These are phyloP conservation scores for Thalassiosira hispida DNA, from an alignment of 352 stramenopile species.

Conservation along the genomic window DNA sequence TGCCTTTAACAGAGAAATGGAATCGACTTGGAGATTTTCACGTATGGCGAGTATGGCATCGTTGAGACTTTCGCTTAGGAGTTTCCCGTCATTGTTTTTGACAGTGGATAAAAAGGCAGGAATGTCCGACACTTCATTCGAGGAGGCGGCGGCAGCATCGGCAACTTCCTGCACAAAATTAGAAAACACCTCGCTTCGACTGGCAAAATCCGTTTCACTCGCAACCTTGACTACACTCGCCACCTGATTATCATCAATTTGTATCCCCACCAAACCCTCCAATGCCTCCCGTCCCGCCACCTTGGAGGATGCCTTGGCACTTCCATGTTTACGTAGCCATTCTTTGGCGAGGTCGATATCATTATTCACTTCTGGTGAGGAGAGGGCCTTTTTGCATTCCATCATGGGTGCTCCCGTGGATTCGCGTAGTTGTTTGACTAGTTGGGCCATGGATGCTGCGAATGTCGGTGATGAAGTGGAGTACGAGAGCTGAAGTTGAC, in stretches of 20 bases:
- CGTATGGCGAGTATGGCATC: slow-evolving; percentile 80
- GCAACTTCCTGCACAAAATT: slow-evolving; percentile 72
- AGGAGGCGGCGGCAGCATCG: slow-evolving; percentile 34
- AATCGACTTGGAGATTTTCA: slow-evolving; percentile 74
- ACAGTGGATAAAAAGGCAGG: slow-evolving; percentile 35
- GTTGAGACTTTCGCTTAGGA: slow-evolving; percentile 63
- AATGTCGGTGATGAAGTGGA: background rate
- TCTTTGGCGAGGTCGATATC: slow-evolving; percentile 82
- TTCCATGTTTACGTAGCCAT: slow-evolving; percentile 86
- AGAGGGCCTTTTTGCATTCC: slow-evolving; percentile 88
- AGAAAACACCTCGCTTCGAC: slow-evolving; percentile 61
- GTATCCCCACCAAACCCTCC: slow-evolving; percentile 74
- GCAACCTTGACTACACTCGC: slow-evolving; percentile 72
- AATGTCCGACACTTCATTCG: slow-evolving; percentile 32
- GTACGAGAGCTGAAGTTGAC: background rate
- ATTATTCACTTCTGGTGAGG: slow-evolving; percentile 67
- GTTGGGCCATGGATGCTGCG: slow-evolving; percentile 26
- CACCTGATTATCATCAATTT: slow-evolving; percentile 38
- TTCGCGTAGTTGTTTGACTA: slow-evolving; percentile 84
- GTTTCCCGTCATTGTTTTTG: slow-evolving; percentile 32
- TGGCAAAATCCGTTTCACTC: slow-evolving; percentile 83
- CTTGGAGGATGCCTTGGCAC: slow-evolving; percentile 73
- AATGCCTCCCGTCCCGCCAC: slow-evolving; percentile 62
- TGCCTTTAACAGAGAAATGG: slow-evolving; percentile 37
- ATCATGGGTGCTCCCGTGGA: slow-evolving; percentile 86